These are phyloP conservation scores for Akanthomyces uredinophilus DNA, from an alignment of 2,329 filamentous ascomycete genomes.

Conservation along the genomic window DNA sequence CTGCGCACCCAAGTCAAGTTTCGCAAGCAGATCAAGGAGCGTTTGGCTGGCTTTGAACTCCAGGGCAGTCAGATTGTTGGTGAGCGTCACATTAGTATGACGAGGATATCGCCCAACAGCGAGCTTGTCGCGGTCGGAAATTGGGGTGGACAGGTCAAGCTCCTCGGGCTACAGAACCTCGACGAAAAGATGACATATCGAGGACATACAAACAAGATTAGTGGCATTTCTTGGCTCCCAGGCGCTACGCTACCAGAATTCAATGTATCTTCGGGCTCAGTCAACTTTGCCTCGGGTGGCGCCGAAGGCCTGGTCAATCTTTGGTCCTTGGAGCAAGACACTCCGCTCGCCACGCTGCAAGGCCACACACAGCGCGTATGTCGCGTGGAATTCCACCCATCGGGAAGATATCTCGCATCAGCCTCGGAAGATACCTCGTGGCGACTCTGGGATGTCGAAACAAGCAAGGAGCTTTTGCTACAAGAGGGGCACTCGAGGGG, in stretches of 20 bases:
- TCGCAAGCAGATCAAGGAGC: slow-evolving; percentile 81
- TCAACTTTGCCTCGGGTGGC: slow-evolving; percentile 87
- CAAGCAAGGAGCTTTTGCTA: slow-evolving; percentile 73
- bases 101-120: slow-evolving; percentile 81
- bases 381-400: slow-evolving; percentile 90
- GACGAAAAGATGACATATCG: slow-evolving; percentile 70
- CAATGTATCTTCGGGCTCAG: slow-evolving; percentile 64
- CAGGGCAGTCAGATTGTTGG: slow-evolving; percentile 91
- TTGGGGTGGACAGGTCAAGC: slow-evolving; percentile 83
- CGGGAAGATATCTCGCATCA: slow-evolving; percentile 81
- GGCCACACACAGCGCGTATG: slow-evolving; percentile 87
- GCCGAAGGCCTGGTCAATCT: slow-evolving; percentile 83
- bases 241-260: slow-evolving; percentile 67
- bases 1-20: slow-evolving; percentile 89
- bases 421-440: slow-evolving; percentile 96
- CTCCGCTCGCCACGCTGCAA: slow-evolving; percentile 72
- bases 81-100: slow-evolving; percentile 86
- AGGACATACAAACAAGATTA: slow-evolving; percentile 84
- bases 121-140: slow-evolving; percentile 83
- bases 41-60: slow-evolving; percentile 76
- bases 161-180: slow-evolving; percentile 78
- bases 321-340: slow-evolving; percentile 85
- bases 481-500: slow-evolving; percentile 95
- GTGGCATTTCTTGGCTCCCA: slow-evolving; percentile 86
- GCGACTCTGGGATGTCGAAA: slow-evolving; percentile 92